Conservation (phyloP, 169 alveolate species). For the Eimeria praecox region DNA sequence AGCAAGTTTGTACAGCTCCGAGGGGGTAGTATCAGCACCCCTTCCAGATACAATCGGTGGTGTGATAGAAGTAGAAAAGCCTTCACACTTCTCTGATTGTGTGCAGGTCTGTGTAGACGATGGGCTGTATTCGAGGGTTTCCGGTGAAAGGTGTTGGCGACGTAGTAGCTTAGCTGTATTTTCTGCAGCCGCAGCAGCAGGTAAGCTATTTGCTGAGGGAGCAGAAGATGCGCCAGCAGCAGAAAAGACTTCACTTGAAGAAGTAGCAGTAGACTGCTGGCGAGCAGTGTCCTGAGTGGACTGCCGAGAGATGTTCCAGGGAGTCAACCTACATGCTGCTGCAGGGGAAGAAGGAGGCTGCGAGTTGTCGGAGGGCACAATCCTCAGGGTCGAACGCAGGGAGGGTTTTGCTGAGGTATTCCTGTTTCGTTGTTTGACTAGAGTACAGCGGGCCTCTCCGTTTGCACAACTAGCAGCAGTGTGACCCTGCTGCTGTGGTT, state of each 20-base stretch:
- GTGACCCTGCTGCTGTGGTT: background rate
- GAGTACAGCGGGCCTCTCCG: background rate
- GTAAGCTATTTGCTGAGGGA: background rate
- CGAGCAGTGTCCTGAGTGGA: background rate
- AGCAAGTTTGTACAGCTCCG: background rate
- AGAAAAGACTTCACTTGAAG: background rate
- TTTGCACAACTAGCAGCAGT: background rate
- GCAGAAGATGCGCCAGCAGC: background rate
- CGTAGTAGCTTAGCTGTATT: background rate
- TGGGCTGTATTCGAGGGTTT: background rate
- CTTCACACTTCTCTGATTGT: background rate
- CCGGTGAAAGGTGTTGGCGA: background rate
- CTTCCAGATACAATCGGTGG: background rate
- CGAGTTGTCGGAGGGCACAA: background rate
- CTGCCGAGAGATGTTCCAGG: constrained; percentile 2
- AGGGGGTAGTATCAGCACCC: background rate
- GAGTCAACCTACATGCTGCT: background rate
- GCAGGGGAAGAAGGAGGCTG: background rate
- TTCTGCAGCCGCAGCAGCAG: background rate
- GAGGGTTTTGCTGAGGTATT: background rate
- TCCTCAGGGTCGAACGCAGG: background rate
- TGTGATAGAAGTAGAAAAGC: background rate
- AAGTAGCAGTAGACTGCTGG: background rate
- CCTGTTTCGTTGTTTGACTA: background rate
- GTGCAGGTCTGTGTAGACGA: background rate